These are phyloP conservation scores for Cardamine occulta DNA, from an alignment of 345 rosid species.

Conservation along the genomic window DNA sequence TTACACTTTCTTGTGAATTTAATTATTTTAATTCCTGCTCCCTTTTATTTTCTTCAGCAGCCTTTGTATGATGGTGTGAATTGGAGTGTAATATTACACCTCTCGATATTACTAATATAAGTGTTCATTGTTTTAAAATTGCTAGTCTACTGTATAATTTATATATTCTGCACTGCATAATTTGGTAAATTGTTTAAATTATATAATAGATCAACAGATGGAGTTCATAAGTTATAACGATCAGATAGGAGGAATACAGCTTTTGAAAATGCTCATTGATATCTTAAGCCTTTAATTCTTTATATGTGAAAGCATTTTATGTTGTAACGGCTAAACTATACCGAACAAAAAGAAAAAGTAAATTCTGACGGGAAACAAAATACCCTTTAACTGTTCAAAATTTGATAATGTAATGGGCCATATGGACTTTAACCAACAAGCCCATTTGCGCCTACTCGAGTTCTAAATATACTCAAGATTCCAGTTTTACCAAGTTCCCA, in stretches of 20 bases:
- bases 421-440: background rate
- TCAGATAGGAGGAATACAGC: background rate
- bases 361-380: background rate
- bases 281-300: background rate
- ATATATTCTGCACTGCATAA: background rate
- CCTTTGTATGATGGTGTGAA: background rate
- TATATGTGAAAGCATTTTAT: background rate
- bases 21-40: background rate
- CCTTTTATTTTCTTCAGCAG: background rate
- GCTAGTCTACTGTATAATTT: no score
- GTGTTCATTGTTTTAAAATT: no score
- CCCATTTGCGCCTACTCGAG: conserved; percentile 13
- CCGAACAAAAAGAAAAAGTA: background rate
- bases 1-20: conserved; percentile 5
- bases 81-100: background rate
- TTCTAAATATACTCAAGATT: background rate
- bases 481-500: background rate
- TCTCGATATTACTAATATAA: background rate
- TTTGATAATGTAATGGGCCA: conserved; percentile 4
- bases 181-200: background rate
- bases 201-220: background rate
- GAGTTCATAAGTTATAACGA: background rate
- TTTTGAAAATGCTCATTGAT: conserved; percentile 15
- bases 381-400: background rate
- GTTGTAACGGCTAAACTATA: conserved; percentile 34